A percentile compares a stretch with the other conserved stretches of the same genome.
phyloP scores from a whole-genome alignment of 139 green algal species.

The Chlorella sp. region DNA sequence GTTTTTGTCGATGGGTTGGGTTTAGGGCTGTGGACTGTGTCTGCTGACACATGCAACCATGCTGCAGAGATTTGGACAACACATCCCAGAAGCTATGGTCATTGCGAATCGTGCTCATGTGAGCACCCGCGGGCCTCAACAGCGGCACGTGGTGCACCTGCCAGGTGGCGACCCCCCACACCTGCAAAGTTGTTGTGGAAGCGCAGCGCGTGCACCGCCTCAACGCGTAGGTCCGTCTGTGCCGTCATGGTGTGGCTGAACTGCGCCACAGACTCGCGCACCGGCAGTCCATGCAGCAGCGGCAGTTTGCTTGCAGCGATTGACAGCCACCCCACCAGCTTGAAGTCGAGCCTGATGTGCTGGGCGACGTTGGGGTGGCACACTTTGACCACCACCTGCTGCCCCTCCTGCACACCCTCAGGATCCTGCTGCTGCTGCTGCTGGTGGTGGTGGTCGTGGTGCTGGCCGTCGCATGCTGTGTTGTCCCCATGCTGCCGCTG shows the following conservation, averaged over 20 bases:
- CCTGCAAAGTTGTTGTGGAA: constrained; percentile 72
- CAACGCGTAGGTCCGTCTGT: constrained; percentile 77
- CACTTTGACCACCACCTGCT: constrained; percentile 76
- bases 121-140: too few relatives aligned
- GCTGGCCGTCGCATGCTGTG: too few relatives aligned
- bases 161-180: constrained; percentile 31
- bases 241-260: constrained; percentile 91
- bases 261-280: constrained; percentile 78
- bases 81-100: too few relatives aligned
- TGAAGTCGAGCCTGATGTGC: constrained; percentile 85
- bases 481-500: too few relatives aligned
- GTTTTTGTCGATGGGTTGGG: too few relatives aligned
- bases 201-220: constrained; percentile 70
- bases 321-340: constrained; percentile 6
- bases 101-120: too few relatives aligned
- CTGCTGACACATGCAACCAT: too few relatives aligned
- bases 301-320: constrained; percentile 10
- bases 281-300: constrained; percentile 54
- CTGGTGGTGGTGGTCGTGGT: too few relatives aligned
- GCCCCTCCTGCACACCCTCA: not conserved
- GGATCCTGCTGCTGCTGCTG: too few relatives aligned
- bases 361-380: constrained; percentile 78
- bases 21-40: not conserved
- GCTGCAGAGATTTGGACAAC: not conserved
- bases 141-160: constrained; percentile 11